Evolutionary conservation across 257 asterid species (phyloP).

Genomic region (Vinca minor): DNA sequence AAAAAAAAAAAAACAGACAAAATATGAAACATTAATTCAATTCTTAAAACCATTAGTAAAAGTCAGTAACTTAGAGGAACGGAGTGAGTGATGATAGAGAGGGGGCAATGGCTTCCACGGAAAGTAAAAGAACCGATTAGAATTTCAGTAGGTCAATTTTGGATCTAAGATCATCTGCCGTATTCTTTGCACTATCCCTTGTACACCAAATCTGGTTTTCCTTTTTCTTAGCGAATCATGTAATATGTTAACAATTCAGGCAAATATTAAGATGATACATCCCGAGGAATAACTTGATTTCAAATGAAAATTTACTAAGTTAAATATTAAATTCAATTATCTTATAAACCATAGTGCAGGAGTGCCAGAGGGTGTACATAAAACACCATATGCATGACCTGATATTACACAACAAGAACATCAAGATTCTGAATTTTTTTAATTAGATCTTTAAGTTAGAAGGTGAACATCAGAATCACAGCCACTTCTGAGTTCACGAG

Average conservation of each 20-base stretch:
- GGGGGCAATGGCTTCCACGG: too few species aligned
- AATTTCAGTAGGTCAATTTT: too few species aligned
- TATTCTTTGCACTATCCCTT: not conserved
- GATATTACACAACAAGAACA: not conserved
- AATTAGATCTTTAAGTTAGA: not conserved
- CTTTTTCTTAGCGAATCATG: too few species aligned
- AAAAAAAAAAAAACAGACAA: not conserved
- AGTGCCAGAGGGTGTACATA: not conserved
- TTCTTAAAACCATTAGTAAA: not conserved
- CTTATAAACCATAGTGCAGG: not conserved
- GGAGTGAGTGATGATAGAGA: too few species aligned
- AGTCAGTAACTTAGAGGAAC: too few species aligned
- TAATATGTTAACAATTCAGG: not conserved
- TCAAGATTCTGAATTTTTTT: not conserved
- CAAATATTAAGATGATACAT: not conserved
- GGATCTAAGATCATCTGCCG: too few species aligned
- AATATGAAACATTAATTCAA: not conserved
- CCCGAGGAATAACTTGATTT: not conserved
- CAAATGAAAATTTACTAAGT: not conserved
- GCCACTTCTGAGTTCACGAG: not conserved
- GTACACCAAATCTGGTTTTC: not conserved
- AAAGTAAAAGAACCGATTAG: too few species aligned
- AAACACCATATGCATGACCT: not conserved
- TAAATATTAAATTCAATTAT: not conserved
- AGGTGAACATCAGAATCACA: not conserved